Conservation (phyloP, 768 basidiomycete genomes). For the Termitomyces sp. region DNA sequence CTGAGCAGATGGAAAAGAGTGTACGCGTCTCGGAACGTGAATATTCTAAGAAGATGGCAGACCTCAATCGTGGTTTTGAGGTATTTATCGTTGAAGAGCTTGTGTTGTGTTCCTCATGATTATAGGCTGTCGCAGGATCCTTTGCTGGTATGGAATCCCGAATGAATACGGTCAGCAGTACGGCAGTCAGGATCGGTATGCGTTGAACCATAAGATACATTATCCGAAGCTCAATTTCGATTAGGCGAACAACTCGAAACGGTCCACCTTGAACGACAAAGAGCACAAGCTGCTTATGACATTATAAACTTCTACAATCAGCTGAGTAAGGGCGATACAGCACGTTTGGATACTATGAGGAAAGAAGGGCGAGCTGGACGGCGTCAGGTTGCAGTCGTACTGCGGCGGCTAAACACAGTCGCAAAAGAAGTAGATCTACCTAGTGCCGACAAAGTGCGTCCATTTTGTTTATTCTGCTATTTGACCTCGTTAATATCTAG, state of each 20-base stretch:
- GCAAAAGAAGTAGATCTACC: slow-evolving; percentile 93
- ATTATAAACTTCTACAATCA: slow-evolving; percentile 93
- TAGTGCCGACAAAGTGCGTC: slow-evolving; percentile 67
- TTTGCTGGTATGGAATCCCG: slow-evolving; percentile 88
- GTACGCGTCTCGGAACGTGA: slow-evolving; percentile 87
- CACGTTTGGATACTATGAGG: slow-evolving; percentile 67
- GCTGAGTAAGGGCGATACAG: slow-evolving; percentile 78
- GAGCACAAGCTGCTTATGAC: slow-evolving; percentile 93
- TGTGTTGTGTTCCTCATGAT: slow-evolving; percentile 2
- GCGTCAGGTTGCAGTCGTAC: slow-evolving; percentile 81
- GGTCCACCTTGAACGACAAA: slow-evolving; percentile 85
- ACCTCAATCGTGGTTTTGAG: slow-evolving; percentile 92
- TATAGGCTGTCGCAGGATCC: slow-evolving; percentile 80
- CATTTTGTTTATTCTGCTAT: not conserved
- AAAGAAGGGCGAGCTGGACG: slow-evolving; percentile 90
- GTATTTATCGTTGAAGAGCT: slow-evolving; percentile 31
- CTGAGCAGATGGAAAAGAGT: slow-evolving; percentile 89
- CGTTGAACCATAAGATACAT: not conserved
- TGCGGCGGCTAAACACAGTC: slow-evolving; percentile 80
- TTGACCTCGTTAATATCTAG: not conserved
- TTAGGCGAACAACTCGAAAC: slow-evolving; percentile 94
- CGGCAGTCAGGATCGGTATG: slow-evolving; percentile 90
- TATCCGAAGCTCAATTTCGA: slow-evolving; percentile 3
- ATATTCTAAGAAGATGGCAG: slow-evolving; percentile 92
- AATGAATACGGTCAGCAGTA: slow-evolving; percentile 91